phyloP scores from a whole-genome alignment of 768 basidiomycete genomes.

The Amanita brunnescens region DNA sequence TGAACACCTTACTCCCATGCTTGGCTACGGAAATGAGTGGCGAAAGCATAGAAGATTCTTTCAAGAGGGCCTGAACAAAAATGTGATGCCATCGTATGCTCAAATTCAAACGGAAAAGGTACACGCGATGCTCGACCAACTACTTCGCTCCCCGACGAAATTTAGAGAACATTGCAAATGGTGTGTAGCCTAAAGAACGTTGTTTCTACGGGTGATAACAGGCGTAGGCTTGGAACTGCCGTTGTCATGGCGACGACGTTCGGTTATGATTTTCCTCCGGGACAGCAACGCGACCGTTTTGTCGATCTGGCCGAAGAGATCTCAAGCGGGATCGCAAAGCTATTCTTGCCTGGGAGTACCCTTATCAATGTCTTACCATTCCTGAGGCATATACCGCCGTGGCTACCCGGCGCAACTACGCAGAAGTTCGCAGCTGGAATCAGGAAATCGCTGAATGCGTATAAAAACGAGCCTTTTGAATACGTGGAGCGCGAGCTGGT shows the following conservation, averaged over 20 bases:
- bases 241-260: not conserved
- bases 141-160: not conserved
- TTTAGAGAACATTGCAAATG: not conserved
- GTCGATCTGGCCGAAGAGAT: not conserved
- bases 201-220: not conserved
- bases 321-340: not conserved
- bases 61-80: not conserved
- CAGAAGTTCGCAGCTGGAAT: not conserved
- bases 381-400: not conserved
- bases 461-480: conserved; percentile 1
- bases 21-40: not conserved
- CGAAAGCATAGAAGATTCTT: not conserved
- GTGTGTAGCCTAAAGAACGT: not conserved
- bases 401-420: not conserved
- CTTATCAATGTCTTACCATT: not conserved
- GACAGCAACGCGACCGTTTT: not conserved
- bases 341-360: not conserved
- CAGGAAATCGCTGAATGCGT: not conserved
- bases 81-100: not conserved
- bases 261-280: not conserved
- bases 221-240: not conserved
- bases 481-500: not conserved
- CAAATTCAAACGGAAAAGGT: not conserved
- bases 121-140: not conserved
- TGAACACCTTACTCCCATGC: not conserved